phyloP scores from a whole-genome alignment of 2,329 filamentous ascomycete species.

The Stenocarpella maydis region DNA sequence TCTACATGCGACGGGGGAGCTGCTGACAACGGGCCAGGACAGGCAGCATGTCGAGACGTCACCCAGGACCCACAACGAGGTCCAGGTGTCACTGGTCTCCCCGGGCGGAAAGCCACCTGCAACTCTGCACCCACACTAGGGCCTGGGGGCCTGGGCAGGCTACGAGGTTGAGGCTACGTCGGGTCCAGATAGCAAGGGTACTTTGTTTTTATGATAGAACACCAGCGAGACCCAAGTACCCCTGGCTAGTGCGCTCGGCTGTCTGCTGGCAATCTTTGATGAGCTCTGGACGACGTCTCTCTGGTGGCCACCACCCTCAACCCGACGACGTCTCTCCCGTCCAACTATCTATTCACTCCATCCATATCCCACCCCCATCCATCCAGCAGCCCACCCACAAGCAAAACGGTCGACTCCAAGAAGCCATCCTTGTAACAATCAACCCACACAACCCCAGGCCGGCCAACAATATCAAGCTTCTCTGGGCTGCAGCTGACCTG shows the following conservation, averaged over 20 bases:
- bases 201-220: neutral
- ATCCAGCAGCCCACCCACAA: conserved; percentile 12
- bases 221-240: neutral
- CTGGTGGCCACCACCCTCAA: conserved; percentile 24
- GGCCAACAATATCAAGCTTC: conserved; percentile 10
- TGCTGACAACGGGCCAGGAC: conserved; percentile 22
- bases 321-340: conserved; percentile 23
- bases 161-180: conserved; percentile 13
- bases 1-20: no score
- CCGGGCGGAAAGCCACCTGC: conserved; percentile 7
- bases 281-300: conserved; percentile 31
- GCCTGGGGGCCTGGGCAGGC: conserved; percentile 14
- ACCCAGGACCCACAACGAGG: conserved; percentile 19
- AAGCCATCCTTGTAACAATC: conserved; percentile 23
- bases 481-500: conserved; percentile 31
- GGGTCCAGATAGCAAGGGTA: conserved; percentile 16
- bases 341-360: conserved; percentile 27
- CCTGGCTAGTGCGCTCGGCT: conserved; percentile 4
- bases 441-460: neutral
- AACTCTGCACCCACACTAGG: no score
- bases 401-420: conserved; percentile 18
- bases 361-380: conserved; percentile 24
- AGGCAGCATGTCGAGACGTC: conserved; percentile 26
- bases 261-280: conserved; percentile 33
- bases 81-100: conserved; percentile 23